A percentile compares a stretch with the other conserved stretches of the same genome.
Conservation (phyloP, 2,329 filamentous ascomycete species). For the Pseudogymnoascus sp. region DNA sequence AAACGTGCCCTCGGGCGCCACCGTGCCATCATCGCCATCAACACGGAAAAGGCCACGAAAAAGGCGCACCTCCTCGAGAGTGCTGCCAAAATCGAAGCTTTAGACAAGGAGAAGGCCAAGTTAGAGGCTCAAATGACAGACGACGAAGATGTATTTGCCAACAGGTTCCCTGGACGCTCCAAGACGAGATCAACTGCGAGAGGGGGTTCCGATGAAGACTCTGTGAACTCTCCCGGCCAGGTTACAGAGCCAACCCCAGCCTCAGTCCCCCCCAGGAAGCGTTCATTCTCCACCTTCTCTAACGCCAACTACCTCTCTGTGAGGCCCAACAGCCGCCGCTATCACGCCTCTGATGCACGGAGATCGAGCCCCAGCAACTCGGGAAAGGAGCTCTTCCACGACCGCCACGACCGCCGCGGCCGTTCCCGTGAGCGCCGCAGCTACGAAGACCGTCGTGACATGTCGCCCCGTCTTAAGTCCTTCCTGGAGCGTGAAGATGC, state of each 20-base stretch:
- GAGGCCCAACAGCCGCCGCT: not conserved
- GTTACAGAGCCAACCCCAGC: too few species aligned
- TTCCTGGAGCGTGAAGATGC: not conserved
- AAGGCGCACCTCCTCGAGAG: conserved; percentile 15
- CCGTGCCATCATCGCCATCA: conserved; percentile 26
- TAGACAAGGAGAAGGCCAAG: conserved; percentile 14
- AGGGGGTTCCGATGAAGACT: not conserved
- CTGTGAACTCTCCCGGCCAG: not conserved
- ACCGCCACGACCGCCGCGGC: not conserved
- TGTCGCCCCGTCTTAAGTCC: not conserved
- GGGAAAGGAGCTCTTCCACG: not conserved
- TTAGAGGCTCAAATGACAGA: conserved; percentile 25
- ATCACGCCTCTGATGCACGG: not conserved
- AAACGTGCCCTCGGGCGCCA: conserved; percentile 24
- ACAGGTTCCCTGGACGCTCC: too few species aligned
- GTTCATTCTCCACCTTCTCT: not conserved
- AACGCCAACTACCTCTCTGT: not conserved
- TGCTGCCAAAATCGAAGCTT: not conserved
- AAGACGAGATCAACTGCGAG: not conserved
- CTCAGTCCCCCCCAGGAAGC: not conserved
- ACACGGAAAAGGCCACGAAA: conserved; percentile 27
- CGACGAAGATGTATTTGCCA: conserved; percentile 15
- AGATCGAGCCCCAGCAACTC: not conserved
- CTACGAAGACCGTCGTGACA: not conserved
- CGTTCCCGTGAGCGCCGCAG: not conserved